These are phyloP conservation scores for Chaetomiaceae sp. DNA, from an alignment of 2,329 filamentous ascomycete species.

Conservation along the genomic window DNA sequence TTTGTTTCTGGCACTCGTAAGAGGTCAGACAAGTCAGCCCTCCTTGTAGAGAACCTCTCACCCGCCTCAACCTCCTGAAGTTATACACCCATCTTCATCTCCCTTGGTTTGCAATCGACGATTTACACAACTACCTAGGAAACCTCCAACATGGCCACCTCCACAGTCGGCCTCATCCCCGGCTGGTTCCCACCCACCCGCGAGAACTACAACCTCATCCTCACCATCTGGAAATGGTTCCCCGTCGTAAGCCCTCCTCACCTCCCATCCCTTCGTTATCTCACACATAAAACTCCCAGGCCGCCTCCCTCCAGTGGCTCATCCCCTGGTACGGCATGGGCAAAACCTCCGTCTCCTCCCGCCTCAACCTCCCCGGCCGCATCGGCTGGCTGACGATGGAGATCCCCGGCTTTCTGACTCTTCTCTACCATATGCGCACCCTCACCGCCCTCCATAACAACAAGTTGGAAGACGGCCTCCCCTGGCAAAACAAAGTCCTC, in stretches of 20 bases:
- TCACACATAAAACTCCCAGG: constrained; percentile 45
- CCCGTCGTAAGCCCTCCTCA: constrained; percentile 42
- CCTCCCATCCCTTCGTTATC: not conserved
- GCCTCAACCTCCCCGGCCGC: constrained; percentile 82
- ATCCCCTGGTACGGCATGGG: constrained; percentile 84
- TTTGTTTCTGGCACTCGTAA: too few species aligned
- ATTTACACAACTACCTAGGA: not conserved
- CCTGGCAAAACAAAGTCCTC: constrained; percentile 75
- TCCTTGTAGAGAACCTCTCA: not conserved
- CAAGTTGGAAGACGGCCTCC: constrained; percentile 54
- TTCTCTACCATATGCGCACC: constrained; percentile 73
- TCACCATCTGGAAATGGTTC: constrained; percentile 52
- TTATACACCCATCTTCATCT: too few species aligned
- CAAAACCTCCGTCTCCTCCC: constrained; percentile 75
- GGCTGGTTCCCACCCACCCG: constrained; percentile 55
- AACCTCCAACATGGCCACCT: constrained; percentile 11
- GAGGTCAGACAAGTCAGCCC: too few species aligned
- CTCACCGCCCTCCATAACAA: constrained; percentile 51
- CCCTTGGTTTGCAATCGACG: not conserved
- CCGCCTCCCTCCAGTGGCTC: constrained; percentile 70
- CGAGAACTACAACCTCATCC: constrained; percentile 52
- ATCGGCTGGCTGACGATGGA: constrained; percentile 90
- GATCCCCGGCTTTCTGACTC: constrained; percentile 66
- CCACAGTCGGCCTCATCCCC: constrained; percentile 44
- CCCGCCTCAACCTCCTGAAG: not conserved